Evolutionary conservation across 2,329 filamentous ascomycete species (phyloP).

Genomic region (Colletotrichum shisoi): DNA sequence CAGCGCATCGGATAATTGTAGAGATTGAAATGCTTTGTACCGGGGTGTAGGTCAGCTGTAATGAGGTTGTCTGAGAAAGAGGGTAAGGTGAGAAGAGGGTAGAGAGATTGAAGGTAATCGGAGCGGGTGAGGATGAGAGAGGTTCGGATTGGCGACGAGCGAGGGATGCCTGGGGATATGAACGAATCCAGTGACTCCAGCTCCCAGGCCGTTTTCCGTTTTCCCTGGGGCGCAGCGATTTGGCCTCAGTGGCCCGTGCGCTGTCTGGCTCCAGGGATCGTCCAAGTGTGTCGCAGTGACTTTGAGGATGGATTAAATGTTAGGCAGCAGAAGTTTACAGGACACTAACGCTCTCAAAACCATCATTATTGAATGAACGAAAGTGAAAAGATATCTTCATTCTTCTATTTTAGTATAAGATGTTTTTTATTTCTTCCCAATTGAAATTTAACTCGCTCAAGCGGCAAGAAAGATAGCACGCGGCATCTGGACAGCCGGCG

Average conservation of each 20-base stretch:
- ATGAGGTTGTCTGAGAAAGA: neutral
- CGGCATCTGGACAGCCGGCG: neutral
- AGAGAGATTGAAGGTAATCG: slow-evolving; percentile 20
- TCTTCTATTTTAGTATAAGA: no score
- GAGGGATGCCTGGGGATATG: slow-evolving; percentile 40
- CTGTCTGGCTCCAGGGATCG: neutral
- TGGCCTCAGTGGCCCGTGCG: slow-evolving; percentile 39
- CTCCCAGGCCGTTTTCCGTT: slow-evolving; percentile 17
- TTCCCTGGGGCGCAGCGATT: slow-evolving; percentile 33
- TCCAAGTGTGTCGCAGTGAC: neutral
- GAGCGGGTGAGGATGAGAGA: slow-evolving; percentile 34
- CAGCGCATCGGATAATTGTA: slow-evolving; percentile 15
- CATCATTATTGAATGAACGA: rapidly evolving
- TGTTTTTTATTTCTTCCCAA: no score
- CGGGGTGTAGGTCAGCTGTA: neutral
- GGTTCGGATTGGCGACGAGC: slow-evolving; percentile 10
- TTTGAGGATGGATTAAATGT: slow-evolving; percentile 25
- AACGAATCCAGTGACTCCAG: slow-evolving; percentile 30
- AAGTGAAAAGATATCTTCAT: no score
- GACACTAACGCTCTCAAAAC: neutral
- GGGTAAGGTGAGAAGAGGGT: slow-evolving; percentile 12
- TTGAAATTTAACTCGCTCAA: rapidly evolving
- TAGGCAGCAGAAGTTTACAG: neutral
- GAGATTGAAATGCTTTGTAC: slow-evolving; percentile 15
- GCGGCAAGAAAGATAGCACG: neutral